Conservation (phyloP, 345 rosid species). For the Euclidium syriacum region DNA sequence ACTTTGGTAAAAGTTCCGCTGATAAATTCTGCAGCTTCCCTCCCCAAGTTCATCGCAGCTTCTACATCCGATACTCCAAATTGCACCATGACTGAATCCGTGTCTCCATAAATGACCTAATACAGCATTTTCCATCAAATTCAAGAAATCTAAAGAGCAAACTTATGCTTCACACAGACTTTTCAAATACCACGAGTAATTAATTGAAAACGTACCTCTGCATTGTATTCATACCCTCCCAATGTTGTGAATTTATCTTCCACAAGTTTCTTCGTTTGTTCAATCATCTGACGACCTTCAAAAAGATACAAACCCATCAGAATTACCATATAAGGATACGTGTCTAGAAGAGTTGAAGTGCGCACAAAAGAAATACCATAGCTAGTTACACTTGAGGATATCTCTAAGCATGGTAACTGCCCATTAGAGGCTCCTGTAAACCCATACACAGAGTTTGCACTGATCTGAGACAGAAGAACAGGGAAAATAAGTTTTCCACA, state of each 20-base stretch:
- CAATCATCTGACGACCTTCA: constrained; percentile 97
- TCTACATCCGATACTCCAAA: constrained; percentile 77
- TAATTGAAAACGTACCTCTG: constrained; percentile 52
- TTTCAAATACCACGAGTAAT: constrained; percentile 7
- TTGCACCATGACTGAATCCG: constrained; percentile 99
- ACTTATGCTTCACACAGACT: constrained; percentile 4
- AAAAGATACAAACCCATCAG: constrained; percentile 28
- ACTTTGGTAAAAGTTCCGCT: constrained; percentile 86
- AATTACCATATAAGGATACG: constrained; percentile 3
- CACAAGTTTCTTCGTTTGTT: constrained; percentile 83
- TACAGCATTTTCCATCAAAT: constrained; percentile 7
- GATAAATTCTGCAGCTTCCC: constrained; percentile 89
- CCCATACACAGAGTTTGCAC: constrained; percentile 98
- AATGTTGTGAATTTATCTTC: constrained; percentile 78
- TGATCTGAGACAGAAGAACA: constrained; percentile 46
- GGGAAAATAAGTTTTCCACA: neutral
- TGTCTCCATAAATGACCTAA: constrained; percentile 96
- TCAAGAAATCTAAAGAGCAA: neutral
- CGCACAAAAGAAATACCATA: constrained; percentile 55
- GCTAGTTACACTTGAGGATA: constrained; percentile 98
- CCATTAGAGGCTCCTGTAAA: constrained; percentile 95
- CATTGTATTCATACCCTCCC: constrained; percentile 78
- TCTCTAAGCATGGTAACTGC: constrained; percentile 91
- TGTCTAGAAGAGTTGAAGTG: neutral
- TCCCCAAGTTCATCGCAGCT: constrained; percentile 84